Evolutionary conservation across 768 basidiomycete genomes (phyloP), one percentile per base, ranked within the genome.

Genomic region (Baorangia bicolor): DNA sequence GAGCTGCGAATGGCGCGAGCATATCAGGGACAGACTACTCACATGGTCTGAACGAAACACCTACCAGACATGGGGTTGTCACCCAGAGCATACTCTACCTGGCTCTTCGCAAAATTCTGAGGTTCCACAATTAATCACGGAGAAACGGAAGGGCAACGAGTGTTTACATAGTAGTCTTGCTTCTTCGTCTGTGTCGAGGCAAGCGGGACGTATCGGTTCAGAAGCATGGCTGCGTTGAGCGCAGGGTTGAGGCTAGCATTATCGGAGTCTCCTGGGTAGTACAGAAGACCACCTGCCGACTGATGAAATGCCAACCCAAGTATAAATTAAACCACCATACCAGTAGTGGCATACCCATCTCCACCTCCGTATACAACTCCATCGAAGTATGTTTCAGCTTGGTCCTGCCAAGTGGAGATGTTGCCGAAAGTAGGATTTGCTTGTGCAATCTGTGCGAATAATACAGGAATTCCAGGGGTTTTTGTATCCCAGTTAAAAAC

Each of bases 401-500:
- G 81, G 8, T 59, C 64, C 64, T 82, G 82, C 93, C 92, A 97
- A 10, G 74, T 68, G 2, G 83, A 77, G 16, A 85, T 69, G 57
- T 90, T 87, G 14, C 80, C 81, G 14, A 89, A 70, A 33, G 67
- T 65, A 3, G 83, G 78, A 51, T 83, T 78, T 2, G 82, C 78
- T 48, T 83, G 76, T 2, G 85, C 82, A 27, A 92, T 76, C 63
- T 96, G 91, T 1, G 87, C 80, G 56, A 87, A 90, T 8, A 96
- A 72, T 20, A 95, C 81, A 39, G 84, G 80, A 0, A 92, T 65
- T 3, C 86, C 94, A 2, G 92, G 88, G 1, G 81, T 83, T 69
- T 91, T 89, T 4, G 83, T 81, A 66, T 94, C 94, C 94, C 94
- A 98, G 68, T 94, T 94, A 73, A 94, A 90, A 6, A 88, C 84